Percentiles rank a stretch among this genome's conserved stretches.
Conservation (phyloP, 2,329 filamentous ascomycete genomes). For the Metarhizium rileyi region DNA sequence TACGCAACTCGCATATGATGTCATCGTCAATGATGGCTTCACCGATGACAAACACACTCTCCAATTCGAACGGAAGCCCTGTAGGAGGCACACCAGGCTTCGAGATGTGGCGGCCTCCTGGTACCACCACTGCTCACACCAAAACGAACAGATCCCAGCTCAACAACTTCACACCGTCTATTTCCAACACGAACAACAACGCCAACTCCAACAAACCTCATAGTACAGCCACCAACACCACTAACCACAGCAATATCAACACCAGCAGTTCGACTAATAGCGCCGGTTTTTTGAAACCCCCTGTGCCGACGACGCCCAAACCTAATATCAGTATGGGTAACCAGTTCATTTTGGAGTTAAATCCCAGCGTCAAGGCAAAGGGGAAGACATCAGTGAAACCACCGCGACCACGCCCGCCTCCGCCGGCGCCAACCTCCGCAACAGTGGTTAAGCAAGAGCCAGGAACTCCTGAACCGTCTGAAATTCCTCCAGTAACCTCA, state of each 20-base stretch:
- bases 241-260: neutral
- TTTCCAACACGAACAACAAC: neutral
- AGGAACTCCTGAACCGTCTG: slow-evolving; percentile 17
- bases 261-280: slow-evolving; percentile 1
- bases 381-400: slow-evolving; percentile 26
- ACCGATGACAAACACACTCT: slow-evolving; percentile 11
- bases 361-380: slow-evolving; percentile 21
- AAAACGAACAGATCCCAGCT: slow-evolving; percentile 16
- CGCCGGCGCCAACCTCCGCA: slow-evolving; percentile 12
- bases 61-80: slow-evolving; percentile 10
- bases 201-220: neutral
- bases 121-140: slow-evolving; percentile 15
- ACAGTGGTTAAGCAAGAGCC: slow-evolving; percentile 22
- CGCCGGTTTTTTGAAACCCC: slow-evolving; percentile 25
- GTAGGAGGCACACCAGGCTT: slow-evolving; percentile 27
- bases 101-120: slow-evolving; percentile 28
- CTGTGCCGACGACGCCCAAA: slow-evolving; percentile 29
- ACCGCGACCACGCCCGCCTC: slow-evolving; percentile 17
- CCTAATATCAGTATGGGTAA: slow-evolving; percentile 23
- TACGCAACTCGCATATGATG: slow-evolving; percentile 12
- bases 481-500: slow-evolving; percentile 15
- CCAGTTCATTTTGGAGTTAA: slow-evolving; percentile 28
- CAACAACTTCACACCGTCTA: slow-evolving; percentile 10
- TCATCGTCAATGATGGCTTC: slow-evolving; percentile 14
- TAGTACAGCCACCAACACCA: neutral